Conservation (phyloP, 2,329 filamentous ascomycete genomes). For the Fusarium abutilonis region DNA sequence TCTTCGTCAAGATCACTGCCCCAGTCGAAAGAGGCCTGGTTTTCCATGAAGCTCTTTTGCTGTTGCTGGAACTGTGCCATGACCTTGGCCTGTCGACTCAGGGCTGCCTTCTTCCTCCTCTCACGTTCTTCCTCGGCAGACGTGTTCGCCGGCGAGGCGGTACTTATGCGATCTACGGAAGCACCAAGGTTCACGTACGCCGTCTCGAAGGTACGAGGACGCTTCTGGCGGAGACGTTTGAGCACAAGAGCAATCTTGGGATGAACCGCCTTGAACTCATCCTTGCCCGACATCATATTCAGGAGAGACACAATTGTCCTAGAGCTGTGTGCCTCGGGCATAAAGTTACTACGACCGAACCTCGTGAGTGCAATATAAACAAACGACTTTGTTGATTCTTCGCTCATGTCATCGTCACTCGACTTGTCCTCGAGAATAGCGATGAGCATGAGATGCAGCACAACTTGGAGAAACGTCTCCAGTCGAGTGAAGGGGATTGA, state of each 20-base stretch:
- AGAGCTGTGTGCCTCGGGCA: conserved; percentile 63
- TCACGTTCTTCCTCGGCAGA: conserved; percentile 78
- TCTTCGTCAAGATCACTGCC: conserved; percentile 80
- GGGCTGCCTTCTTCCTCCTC: conserved; percentile 87
- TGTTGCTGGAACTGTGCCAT: conserved; percentile 99
- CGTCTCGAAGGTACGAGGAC: conserved; percentile 75
- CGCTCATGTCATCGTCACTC: conserved; percentile 61
- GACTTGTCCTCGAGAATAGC: conserved; percentile 84
- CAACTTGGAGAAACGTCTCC: conserved; percentile 90
- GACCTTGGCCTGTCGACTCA: conserved; percentile 88
- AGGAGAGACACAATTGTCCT: conserved; percentile 73
- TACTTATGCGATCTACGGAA: conserved; percentile 81
- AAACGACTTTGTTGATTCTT: conserved; percentile 70
- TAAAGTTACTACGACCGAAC: conserved; percentile 69
- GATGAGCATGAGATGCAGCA: conserved; percentile 86
- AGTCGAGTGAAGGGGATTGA: conserved; percentile 82
- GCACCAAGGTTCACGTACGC: conserved; percentile 73
- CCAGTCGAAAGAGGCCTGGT: conserved; percentile 88
- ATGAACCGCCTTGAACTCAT: conserved; percentile 83
- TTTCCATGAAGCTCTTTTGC: conserved; percentile 92
- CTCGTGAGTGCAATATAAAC: conserved; percentile 75
- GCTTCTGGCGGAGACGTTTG: conserved; percentile 84
- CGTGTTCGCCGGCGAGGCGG: conserved; percentile 78
- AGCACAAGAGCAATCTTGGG: conserved; percentile 86
- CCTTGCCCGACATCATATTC: conserved; percentile 69